Evolutionary conservation across 352 stramenopile genomes (phyloP), one percentile per base, ranked within the genome.

Genomic region (Globisporangium cederbergense): DNA sequence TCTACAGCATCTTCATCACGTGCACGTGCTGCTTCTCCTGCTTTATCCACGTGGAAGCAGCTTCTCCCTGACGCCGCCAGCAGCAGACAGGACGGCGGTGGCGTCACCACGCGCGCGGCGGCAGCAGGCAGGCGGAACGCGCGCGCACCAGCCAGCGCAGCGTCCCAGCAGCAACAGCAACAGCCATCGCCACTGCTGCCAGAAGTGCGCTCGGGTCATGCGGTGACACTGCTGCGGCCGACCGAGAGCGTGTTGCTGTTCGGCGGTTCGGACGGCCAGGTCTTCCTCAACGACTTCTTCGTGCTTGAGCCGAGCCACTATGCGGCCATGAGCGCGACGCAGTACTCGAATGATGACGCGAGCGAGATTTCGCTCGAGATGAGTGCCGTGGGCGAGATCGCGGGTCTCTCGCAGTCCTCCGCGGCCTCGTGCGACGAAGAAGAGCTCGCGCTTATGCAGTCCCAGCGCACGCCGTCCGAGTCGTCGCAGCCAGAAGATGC

Each of bases 271-370:
- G 76, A 89, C 68, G 76, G 79, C 32, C 67, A 76, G 49, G 68
- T 76, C 40, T 86, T 86, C 64, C 83, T 81, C 62, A 77, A 84
- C 58, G 83, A 92, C 64, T 72, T 89, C 20, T 49, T 38, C 66
- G 62, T 61, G 53, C 62, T 55, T 43, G 53, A 67, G 30, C 53
- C 54, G 43, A 47, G 32, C 30, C n/a, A 40, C 20, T 62, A 43
- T 43, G 45, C 62, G 30, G 51, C 51, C 42, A 34, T 47, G 52
- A 58, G 34, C 32, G 34, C 36, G 22, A 60, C 50, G 22, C 53
- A 58, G 36, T 32, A 62, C 40, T 46, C 51, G 18, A 40, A 40
- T 13, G 25, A 40, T n/a, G 25, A 40, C n/a, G 42, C 40, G 13
- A 60, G 51, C 51, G 45, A 52, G 49, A 46, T 59, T 25, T 58